A percentile compares a stretch with the other conserved stretches of the same genome.
These are phyloP conservation scores for Pseudoscleropodium purum DNA, from an alignment of 225 moss, liverwort and hornwort species.

Conservation along the genomic window DNA sequence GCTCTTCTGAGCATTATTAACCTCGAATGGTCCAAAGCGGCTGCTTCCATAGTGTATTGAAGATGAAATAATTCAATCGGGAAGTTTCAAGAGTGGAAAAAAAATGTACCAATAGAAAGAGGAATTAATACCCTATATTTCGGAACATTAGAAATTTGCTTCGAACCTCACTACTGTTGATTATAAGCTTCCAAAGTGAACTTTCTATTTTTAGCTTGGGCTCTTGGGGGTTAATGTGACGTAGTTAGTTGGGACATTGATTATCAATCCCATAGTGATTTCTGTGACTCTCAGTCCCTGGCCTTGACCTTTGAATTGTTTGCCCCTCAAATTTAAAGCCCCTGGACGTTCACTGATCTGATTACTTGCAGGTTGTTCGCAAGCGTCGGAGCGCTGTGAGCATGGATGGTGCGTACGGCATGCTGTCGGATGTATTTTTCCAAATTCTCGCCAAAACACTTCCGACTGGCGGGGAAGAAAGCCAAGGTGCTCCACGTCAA, in stretches of 20 bases:
- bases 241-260: background rate
- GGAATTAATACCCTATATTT: background rate
- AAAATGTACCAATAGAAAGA: background rate
- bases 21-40: background rate
- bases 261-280: background rate
- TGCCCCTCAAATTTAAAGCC: background rate
- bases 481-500: slow-evolving; percentile 50
- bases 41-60: background rate
- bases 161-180: background rate
- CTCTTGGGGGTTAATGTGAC: background rate
- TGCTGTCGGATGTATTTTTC: slow-evolving; percentile 58
- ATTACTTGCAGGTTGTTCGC: slow-evolving; percentile 45
- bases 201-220: background rate
- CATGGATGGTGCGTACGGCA: slow-evolving; percentile 60
- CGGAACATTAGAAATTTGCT: too few relatives aligned
- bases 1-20: background rate
- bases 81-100: background rate
- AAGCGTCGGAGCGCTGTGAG: slow-evolving; percentile 77
- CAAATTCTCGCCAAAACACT: slow-evolving; percentile 60
- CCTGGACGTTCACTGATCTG: background rate
- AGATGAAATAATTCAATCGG: background rate
- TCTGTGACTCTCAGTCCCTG: background rate
- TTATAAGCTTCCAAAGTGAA: background rate
- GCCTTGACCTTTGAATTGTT: background rate
- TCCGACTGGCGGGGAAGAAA: slow-evolving; percentile 34